Evolutionary conservation across 164 flowering plant species (phyloP).

Genomic region (Piper betle): DNA sequence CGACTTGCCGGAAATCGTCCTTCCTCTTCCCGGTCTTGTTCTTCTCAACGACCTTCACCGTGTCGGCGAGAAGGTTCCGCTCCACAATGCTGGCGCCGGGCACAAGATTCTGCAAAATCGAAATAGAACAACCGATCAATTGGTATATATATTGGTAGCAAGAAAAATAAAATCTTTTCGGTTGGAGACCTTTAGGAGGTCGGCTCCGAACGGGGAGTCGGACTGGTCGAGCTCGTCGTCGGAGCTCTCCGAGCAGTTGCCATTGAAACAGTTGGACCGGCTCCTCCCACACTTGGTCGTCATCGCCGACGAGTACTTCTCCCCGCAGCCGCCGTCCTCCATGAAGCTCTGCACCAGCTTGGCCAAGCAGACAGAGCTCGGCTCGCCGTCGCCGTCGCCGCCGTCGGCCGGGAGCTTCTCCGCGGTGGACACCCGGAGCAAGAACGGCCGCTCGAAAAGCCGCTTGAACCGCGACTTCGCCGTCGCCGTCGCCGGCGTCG

Average conservation of each 20-base stretch:
- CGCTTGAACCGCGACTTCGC: conserved; percentile 68
- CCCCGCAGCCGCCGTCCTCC: conserved; percentile 46
- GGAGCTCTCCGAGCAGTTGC: conserved; percentile 50
- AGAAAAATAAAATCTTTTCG: no score
- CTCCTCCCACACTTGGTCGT: conserved; percentile 41
- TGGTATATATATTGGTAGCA: no score
- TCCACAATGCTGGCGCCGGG: conserved; percentile 17
- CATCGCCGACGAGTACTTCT: conserved; percentile 28
- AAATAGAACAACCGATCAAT: no score
- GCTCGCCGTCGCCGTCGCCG: conserved; percentile 49
- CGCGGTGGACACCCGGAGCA: conserved; percentile 36
- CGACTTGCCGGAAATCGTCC: conserved; percentile 35
- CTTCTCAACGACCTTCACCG: conserved; percentile 27
- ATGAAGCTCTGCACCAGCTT: conserved; percentile 84
- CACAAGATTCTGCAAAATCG: conserved; percentile 15
- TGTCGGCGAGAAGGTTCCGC: conserved; percentile 26
- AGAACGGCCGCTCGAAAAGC: conserved; percentile 70
- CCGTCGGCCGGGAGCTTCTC: conserved; percentile 20
- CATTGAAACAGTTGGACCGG: conserved; percentile 85
- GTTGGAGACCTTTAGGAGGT: conserved; percentile 51
- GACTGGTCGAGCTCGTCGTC: conserved; percentile 56
- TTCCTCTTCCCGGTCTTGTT: conserved; percentile 41
- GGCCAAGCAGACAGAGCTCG: conserved; percentile 75
- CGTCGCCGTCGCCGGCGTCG: conserved; percentile 44
- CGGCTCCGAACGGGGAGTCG: conserved; percentile 23